A percentile compares a stretch with the other conserved stretches of the same genome.
These are phyloP conservation scores for Yamadazyma aaseri DNA, from an alignment of 1,139 yeast genomes.

Conservation along the genomic window DNA sequence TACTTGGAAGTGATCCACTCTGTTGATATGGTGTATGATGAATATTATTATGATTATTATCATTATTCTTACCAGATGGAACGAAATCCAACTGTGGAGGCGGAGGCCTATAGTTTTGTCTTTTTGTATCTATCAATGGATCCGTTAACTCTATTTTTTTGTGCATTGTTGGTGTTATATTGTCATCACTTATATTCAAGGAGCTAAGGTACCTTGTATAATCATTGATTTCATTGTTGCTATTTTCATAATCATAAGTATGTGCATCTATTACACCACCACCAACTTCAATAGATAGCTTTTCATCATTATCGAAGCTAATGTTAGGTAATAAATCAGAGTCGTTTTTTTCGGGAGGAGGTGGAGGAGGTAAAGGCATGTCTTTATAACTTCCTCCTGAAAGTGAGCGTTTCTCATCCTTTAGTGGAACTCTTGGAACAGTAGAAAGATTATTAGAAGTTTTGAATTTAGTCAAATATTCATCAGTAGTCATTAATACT, in stretches of 20 bases:
- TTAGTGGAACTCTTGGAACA: constrained; percentile 15
- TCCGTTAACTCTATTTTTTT: constrained; percentile 2
- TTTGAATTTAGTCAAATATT: constrained; percentile 29
- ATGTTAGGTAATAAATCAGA: constrained; percentile 20
- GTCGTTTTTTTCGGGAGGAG: constrained; percentile 18
- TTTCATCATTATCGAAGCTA: constrained; percentile 16
- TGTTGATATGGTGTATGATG: not conserved
- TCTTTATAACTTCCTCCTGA: constrained; percentile 22
- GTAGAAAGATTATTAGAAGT: constrained; percentile 4
- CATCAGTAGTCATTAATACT: constrained; percentile 49
- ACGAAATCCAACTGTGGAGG: constrained; percentile 17
- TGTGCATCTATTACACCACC: constrained; percentile 8
- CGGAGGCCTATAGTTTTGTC: constrained; percentile 14
- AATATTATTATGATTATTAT: constrained; percentile 1
- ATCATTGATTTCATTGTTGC: constrained; percentile 9
- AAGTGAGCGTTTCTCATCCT: constrained; percentile 13
- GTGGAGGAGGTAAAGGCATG: constrained; percentile 31
- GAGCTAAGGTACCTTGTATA: constrained; percentile 15
- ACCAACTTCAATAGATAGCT: constrained; percentile 10
- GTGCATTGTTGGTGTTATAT: constrained; percentile 4
- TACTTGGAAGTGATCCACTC: not conserved
- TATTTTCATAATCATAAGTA: constrained; percentile 4
- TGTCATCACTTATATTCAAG: constrained; percentile 14
- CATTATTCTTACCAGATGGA: no score
- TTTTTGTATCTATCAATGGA: constrained; percentile 3